Base-by-base conservation (phyloP, 2,329 filamentous ascomycete species). In the Paramyrothecium sp. region DNA sequence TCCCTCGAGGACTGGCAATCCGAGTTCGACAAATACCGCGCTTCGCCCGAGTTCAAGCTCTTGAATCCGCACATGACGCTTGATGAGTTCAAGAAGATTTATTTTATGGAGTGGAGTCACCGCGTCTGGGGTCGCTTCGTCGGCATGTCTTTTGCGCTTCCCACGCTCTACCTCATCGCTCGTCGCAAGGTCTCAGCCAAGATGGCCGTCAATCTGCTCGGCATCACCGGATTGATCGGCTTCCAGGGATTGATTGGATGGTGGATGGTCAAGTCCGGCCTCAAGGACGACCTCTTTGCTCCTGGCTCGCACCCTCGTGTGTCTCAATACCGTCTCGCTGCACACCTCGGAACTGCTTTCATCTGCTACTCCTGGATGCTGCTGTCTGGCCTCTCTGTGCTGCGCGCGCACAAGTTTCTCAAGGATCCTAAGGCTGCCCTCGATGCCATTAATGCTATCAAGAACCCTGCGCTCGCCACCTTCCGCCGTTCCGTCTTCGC, bases 71-170 rank as follows among this genome's bases (percentile, higher is more conserved):
- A 91, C 72, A 99, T 99, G 95, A 89, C 85, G 33, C 81, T 99
- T 56, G 84, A 88, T 58, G 95, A 99, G 72, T 99, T 98, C 80
- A 97, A 98, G 76, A 89, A 95, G 72, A 99, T 99, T 64, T 99
- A 98, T 83, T 99, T 90, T 74, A 98, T 98, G 95, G 95, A 99
- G 80, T 99, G 95, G 95, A 87, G 89, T 48, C 95, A 99, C 75
- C 87, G 95, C 30, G 82, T 97, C 56, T 98, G 95, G 93, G 95
- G 95, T 50, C 89, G 95, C 62, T 82, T 96, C 65, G 91, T 99
- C 57, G 95, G 95, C 58, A 75, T 98, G 61, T 89, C 91, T 53
- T 97, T 98, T 73, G 87, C 97, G 51, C 70, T 97, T 1, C 95
- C 95, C 2, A 91, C 94, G 8, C 75, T 89, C 56, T 98, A 97